Percentiles rank a stretch among this genome's conserved stretches.
phyloP scores from a whole-genome alignment of 345 rosid genomes.

The Passiflora organensis region DNA sequence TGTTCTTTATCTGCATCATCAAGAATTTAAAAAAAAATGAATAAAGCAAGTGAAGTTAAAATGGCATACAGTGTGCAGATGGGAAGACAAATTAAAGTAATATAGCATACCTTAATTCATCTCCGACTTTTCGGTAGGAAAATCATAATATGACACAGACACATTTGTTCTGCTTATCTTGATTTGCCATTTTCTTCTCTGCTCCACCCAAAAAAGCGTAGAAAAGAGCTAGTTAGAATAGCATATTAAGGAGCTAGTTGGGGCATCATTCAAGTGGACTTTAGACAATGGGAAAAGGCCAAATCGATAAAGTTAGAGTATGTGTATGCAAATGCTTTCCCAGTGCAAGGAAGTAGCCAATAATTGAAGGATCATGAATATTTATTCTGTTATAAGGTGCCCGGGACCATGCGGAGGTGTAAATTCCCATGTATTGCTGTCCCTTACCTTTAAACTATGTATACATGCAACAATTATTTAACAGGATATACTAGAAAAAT shows the following conservation, averaged over 20 bases:
- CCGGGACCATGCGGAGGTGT: background rate
- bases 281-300: slow-evolving; percentile 12
- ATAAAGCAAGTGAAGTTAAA: no score
- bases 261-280: slow-evolving; percentile 4
- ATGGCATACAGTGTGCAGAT: no score
- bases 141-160: slow-evolving; percentile 48
- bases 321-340: slow-evolving; percentile 3
- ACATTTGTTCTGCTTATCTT: slow-evolving; percentile 68
- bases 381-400: slow-evolving; percentile 1
- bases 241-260: slow-evolving; percentile 3
- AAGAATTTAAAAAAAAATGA: no score
- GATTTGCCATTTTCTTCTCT: slow-evolving; percentile 63
- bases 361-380: slow-evolving; percentile 5
- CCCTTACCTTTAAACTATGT: background rate
- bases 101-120: no score
- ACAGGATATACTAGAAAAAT: background rate
- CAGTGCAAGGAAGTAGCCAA: background rate
- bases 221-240: slow-evolving; percentile 4
- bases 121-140: no score
- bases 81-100: no score
- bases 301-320: slow-evolving; percentile 8
- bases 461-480: background rate
- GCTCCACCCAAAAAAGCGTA: slow-evolving; percentile 28
- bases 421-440: background rate
- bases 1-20: no score